Base-by-base conservation (phyloP, 139 green algal genomes). In the Haematococcus sp. region DNA sequence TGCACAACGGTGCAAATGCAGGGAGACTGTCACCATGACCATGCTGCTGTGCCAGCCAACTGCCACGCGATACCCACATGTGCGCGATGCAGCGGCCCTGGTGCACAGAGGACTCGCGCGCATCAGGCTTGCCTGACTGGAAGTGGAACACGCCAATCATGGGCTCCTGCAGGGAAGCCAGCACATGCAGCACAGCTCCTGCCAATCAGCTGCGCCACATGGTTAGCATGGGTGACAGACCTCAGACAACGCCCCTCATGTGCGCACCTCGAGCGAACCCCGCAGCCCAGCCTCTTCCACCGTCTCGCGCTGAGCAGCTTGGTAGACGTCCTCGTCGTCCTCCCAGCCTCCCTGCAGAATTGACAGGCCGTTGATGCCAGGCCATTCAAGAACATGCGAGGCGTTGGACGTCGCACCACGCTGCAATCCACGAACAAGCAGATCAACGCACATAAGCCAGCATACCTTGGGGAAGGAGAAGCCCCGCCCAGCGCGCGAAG, bases 211-310 rank as follows among this genome's bases (percentile, higher is more conserved):
- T n/a, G n/a, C n/a, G n/a, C n/a, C n/a, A n/a, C n/a, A n/a, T n/a
- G n/a, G n/a, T n/a, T n/a, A n/a, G n/a, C n/a, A n/a, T n/a, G n/a
- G n/a, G n/a, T n/a, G n/a, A n/a, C n/a, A n/a, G n/a, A n/a, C n/a
- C n/a, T n/a, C n/a, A n/a, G n/a, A n/a, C n/a, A n/a, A n/a, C n/a
- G n/a, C n/a, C n/a, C n/a, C n/a, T n/a, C n/a, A 34, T 15, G 0
- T 52, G 28, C 71, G 33, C 64, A 92, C 88, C 86, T 97, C 89
- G 15, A 98, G 73, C 11, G 67, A 52, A 1, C 94, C 94, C 2
- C 87, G 71, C 43, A 98, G 91, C 11, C 94, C 94, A 34, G 94
- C 94, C 76, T 98, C 94, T 74, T 98, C 94, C 52, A 98, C 77
- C 1, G 94, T 96, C 74, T 98, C 94, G 5, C 94, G 74, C 44